A percentile compares a stretch with the other conserved stretches of the same genome.
phyloP scores from a whole-genome alignment of 495 filamentous ascomycete genomes.

The Aspergillus panamensis region DNA sequence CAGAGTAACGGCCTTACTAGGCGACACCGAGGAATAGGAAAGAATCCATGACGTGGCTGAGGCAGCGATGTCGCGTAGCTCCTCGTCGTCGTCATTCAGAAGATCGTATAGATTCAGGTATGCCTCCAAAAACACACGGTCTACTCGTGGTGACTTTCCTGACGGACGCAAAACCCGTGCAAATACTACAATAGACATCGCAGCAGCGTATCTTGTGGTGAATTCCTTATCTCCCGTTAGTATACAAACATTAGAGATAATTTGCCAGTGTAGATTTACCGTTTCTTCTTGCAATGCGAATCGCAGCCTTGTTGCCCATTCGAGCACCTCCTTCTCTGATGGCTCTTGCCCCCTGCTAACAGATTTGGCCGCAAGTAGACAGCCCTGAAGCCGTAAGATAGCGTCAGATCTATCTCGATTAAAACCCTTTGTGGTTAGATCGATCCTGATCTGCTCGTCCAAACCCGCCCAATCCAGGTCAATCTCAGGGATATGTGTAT shows the following conservation, averaged over 20 bases:
- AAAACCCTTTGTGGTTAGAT: constrained; percentile 29
- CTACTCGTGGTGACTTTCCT: constrained; percentile 25
- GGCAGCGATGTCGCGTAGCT: constrained; percentile 68
- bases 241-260: no score
- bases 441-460: constrained; percentile 23
- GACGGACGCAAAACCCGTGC: constrained; percentile 27
- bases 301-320: constrained; percentile 34
- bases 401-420: constrained; percentile 44
- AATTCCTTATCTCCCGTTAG: constrained; percentile 50
- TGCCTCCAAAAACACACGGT: constrained; percentile 37
- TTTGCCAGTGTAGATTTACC: constrained; percentile 22
- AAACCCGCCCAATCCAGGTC: constrained; percentile 30
- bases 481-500: constrained; percentile 13
- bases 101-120: constrained; percentile 57
- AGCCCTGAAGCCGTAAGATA: constrained; percentile 48
- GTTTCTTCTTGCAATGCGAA: constrained; percentile 44
- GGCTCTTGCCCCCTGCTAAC: constrained; percentile 27
- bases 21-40: constrained; percentile 35
- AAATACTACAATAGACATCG: constrained; percentile 38
- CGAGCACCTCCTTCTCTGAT: constrained; percentile 23
- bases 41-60: constrained; percentile 43
- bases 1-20: constrained; percentile 29
- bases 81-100: constrained; percentile 88
- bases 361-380: constrained; percentile 54
- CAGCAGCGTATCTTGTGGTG: constrained; percentile 59